A percentile compares a stretch with the other conserved stretches of the same genome.
Conservation (phyloP, 352 stramenopile genomes). For the Phytophthora boehmeriae region DNA sequence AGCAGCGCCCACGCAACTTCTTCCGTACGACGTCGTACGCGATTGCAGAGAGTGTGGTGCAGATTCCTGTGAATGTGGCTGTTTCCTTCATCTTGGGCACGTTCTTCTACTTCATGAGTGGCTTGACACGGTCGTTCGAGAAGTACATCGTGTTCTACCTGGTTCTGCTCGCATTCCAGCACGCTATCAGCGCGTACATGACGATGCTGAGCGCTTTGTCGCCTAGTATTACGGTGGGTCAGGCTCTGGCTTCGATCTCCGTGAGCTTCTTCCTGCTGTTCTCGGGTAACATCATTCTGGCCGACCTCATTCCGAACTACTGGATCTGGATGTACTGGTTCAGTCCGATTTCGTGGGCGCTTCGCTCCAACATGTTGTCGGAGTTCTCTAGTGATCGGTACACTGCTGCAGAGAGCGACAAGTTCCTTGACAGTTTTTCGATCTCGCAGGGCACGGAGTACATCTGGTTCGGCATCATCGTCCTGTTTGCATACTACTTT, state of each 20-base stretch:
- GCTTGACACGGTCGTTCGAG: conserved; percentile 56
- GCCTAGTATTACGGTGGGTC: conserved; percentile 55
- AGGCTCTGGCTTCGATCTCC: conserved; percentile 49
- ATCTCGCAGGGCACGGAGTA: conserved; percentile 45
- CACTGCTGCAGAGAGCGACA: conserved; percentile 12
- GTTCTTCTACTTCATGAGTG: conserved; percentile 91
- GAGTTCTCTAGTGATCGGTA: conserved; percentile 52
- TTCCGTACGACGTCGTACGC: conserved; percentile 85
- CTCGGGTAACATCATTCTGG: conserved; percentile 75
- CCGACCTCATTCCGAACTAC: conserved; percentile 66
- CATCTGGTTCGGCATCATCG: conserved; percentile 52
- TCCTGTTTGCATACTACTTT: conserved; percentile 61
- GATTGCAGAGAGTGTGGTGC: conserved; percentile 64
- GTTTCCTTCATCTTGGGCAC: conserved; percentile 68
- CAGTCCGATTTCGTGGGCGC: conserved; percentile 58
- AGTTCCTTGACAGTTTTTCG: conserved; percentile 39
- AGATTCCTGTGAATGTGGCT: conserved; percentile 68
- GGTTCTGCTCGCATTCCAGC: conserved; percentile 78
- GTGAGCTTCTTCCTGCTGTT: conserved; percentile 74
- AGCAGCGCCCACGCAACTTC: conserved; percentile 89
- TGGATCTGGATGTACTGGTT: conserved; percentile 86
- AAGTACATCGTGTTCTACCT: conserved; percentile 82
- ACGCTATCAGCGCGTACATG: conserved; percentile 70
- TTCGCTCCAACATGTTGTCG: conserved; percentile 61
- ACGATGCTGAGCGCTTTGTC: conserved; percentile 59